These are phyloP conservation scores for Populus tomentosa DNA, from an alignment of 441 rosid genomes.

Conservation along the genomic window DNA sequence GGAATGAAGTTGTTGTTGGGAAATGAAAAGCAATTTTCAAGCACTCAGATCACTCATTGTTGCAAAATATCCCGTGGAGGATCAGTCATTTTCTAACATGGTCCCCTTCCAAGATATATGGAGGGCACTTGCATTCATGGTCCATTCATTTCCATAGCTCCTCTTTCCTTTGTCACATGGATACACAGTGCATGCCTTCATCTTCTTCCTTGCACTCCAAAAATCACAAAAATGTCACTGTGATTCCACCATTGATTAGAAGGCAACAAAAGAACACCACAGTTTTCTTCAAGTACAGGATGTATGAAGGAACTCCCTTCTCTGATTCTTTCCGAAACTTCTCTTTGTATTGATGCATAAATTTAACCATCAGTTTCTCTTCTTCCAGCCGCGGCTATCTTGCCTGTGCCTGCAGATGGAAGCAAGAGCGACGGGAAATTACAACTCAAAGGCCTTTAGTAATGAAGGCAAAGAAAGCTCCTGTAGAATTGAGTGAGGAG, in stretches of 20 bases:
- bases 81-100: slow-evolving; percentile 11
- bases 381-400: slow-evolving; percentile 14
- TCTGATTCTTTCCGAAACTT: not conserved
- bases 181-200: slow-evolving; percentile 15
- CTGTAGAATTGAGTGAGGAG: slow-evolving; percentile 3
- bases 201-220: slow-evolving; percentile 19
- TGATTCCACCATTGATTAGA: slow-evolving; percentile 5
- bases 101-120: slow-evolving; percentile 35
- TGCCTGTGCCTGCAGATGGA: slow-evolving; percentile 21
- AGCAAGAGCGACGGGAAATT: slow-evolving; percentile 10
- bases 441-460: not conserved
- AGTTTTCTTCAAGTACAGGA: slow-evolving; percentile 10
- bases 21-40: not conserved
- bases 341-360: not conserved
- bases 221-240: not conserved
- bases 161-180: slow-evolving; percentile 16
- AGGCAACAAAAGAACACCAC: not conserved
- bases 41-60: not conserved
- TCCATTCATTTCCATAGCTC: slow-evolving; percentile 23
- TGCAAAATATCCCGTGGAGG: not conserved
- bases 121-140: slow-evolving; percentile 13
- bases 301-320: slow-evolving; percentile 13
- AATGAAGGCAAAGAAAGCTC: slow-evolving; percentile 21
- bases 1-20: not conserved
- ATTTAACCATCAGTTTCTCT: not conserved